Percentiles rank a stretch among this genome's conserved stretches.
phyloP scores from a whole-genome alignment of 768 basidiomycete species.

The Kwoniella shandongensis region DNA sequence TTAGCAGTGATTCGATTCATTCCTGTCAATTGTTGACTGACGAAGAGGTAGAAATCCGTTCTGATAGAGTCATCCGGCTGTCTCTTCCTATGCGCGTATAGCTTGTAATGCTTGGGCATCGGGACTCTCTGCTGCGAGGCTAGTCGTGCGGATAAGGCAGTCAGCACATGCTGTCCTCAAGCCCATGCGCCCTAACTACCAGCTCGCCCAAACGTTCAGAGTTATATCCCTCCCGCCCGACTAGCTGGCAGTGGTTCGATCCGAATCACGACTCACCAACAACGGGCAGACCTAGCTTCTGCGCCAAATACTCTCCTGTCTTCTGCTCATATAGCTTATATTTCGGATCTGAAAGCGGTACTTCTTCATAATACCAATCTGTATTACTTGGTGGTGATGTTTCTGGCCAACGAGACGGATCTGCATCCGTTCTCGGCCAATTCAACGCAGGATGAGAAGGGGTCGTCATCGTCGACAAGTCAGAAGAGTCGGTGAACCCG shows the following conservation, averaged over 20 bases:
- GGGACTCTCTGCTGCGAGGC: slow-evolving; percentile 20
- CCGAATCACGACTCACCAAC: slow-evolving; percentile 10
- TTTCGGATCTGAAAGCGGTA: slow-evolving; percentile 16
- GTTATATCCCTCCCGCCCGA: no score
- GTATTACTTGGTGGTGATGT: background rate
- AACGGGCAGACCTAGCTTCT: slow-evolving; percentile 7
- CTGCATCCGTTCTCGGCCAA: slow-evolving; percentile 42
- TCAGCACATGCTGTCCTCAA: no score
- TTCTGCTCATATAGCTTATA: slow-evolving; percentile 32
- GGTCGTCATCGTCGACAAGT: slow-evolving; percentile 16
- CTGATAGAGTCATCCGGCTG: slow-evolving; percentile 19
- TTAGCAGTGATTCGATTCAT: background rate
- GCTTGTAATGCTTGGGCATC: slow-evolving; percentile 38
- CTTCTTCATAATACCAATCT: slow-evolving; percentile 21
- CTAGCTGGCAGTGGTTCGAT: background rate
- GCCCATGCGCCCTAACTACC: background rate
- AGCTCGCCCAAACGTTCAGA: no score
- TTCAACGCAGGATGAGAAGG: slow-evolving; percentile 25
- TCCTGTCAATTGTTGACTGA: slow-evolving; percentile 10
- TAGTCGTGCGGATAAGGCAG: background rate
- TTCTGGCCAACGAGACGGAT: slow-evolving; percentile 26
- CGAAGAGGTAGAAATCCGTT: slow-evolving; percentile 39
- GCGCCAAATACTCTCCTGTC: slow-evolving; percentile 33
- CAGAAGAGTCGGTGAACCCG: no score
- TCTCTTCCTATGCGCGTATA: slow-evolving; percentile 39